Conservation (phyloP, 164 flowering plant species). For the Nymphaea thermarum region DNA sequence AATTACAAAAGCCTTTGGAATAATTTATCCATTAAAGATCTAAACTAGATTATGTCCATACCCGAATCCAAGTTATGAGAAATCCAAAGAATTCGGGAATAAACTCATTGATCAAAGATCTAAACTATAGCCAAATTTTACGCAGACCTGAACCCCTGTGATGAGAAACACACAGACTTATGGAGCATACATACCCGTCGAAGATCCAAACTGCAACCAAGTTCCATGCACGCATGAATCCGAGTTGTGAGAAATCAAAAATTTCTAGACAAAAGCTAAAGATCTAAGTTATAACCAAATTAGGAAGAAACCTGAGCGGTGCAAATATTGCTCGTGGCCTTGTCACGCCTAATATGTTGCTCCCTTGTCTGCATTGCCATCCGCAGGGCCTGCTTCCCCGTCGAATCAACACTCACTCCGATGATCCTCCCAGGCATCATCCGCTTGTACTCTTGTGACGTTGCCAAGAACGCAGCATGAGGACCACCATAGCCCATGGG, state of each 20-base stretch:
- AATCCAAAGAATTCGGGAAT: neutral
- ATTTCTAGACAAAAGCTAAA: neutral
- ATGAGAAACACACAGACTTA: neutral
- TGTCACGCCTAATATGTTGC: constrained; percentile 95
- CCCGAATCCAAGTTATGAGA: neutral
- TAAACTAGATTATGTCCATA: too few relatives aligned
- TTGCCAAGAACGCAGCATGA: constrained; percentile 94
- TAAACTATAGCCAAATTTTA: too few relatives aligned
- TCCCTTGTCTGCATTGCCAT: constrained; percentile 99
- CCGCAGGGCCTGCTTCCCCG: constrained; percentile 86
- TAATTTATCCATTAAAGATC: too few relatives aligned
- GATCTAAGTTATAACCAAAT: too few relatives aligned
- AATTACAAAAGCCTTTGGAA: too few relatives aligned
- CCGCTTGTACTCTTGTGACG: constrained; percentile 95
- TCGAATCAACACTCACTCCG: constrained; percentile 90
- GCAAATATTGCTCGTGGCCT: constrained; percentile 99
- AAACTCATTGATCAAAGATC: neutral
- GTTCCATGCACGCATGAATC: too few relatives aligned
- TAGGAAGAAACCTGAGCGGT: constrained; percentile 67
- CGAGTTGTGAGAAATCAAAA: too few relatives aligned
- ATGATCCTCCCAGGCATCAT: constrained; percentile 99
- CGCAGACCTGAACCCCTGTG: too few relatives aligned
- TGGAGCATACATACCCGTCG: neutral
- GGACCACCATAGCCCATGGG: constrained; percentile 99
- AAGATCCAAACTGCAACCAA: neutral